Evolutionary conservation across 441 rosid species (phyloP), one percentile per base, ranked within the genome.

Genomic region (Melianthus villosus): DNA sequence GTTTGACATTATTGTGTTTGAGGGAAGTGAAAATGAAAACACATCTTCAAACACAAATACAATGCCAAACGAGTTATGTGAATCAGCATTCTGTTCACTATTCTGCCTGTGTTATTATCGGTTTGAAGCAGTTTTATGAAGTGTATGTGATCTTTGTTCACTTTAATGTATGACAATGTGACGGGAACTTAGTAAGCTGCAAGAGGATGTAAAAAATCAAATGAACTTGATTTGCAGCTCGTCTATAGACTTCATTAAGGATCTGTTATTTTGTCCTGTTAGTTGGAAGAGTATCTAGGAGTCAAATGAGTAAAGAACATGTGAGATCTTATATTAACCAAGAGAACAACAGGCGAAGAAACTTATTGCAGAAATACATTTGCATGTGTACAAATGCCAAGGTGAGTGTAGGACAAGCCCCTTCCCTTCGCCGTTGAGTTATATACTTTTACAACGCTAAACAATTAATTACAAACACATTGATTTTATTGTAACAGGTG

Each of bases 281-380:
- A 75, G 83, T 72, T 42, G 77, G 83, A 34, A 69, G 62, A 46
- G 49, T 75, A 47, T 54, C 77, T 0, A 62, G 58, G 59, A 72
- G 48, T 55, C 77, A 75, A 50, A 19, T 72, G 47, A 69, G 63
- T 53, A 42, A 48, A 17, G 75, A 68, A 41, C 78, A 73, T 39
- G 49, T 61, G 44, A 62, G 68, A 46, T 67, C 52, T 36, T 70
- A 77, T 47, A 28, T 59, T 4, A 70, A 68, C 16, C 78, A 77
- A 54, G 81, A 77, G 62, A 63, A 59, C 33, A 65, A 68, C 68
- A 60, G 54, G 40, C 73, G 78, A 38, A 68, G 59, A 46, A 69
- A 49, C 43, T 43, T 57, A n/a, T 23, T 72, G 59, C 66, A 69
- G 57, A 76, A 72, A 40, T 72, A 76, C 63, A 62, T 69, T 28